Conservation (phyloP, 495 filamentous ascomycete species). For the Trichoderma parareesei region DNA sequence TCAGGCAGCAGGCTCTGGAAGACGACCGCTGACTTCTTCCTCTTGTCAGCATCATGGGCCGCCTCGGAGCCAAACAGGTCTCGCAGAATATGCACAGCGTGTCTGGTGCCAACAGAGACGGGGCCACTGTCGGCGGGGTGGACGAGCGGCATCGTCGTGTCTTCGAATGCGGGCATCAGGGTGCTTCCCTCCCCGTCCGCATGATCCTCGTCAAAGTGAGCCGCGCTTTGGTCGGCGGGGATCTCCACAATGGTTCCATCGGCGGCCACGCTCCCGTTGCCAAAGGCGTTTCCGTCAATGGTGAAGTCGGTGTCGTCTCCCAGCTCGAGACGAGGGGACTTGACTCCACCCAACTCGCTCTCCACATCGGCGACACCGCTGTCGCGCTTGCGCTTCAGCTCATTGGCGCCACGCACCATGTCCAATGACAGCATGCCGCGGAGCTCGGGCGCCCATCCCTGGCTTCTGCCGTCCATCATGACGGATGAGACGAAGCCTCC, state of each 20-base stretch:
- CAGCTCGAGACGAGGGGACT: slow-evolving; percentile 63
- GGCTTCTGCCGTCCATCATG: slow-evolving; percentile 67
- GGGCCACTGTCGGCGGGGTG: slow-evolving; percentile 75
- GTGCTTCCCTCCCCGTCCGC: slow-evolving; percentile 28
- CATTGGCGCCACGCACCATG: slow-evolving; percentile 63
- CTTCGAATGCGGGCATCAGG: slow-evolving; percentile 56
- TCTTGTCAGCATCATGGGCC: slow-evolving; percentile 49
- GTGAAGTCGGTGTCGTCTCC: slow-evolving; percentile 50
- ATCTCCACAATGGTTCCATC: slow-evolving; percentile 56
- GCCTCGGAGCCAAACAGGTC: slow-evolving; percentile 69
- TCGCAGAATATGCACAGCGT: slow-evolving; percentile 89
- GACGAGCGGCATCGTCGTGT: slow-evolving; percentile 62
- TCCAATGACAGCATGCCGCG: slow-evolving; percentile 77
- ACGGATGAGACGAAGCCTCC: slow-evolving; percentile 79
- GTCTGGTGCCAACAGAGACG: slow-evolving; percentile 82
- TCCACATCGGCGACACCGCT: slow-evolving; percentile 74
- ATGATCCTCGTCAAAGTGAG: slow-evolving; percentile 47
- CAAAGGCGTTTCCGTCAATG: slow-evolving; percentile 41
- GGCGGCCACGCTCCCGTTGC: slow-evolving; percentile 40
- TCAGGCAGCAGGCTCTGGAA: slow-evolving; percentile 92
- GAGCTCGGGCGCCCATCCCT: slow-evolving; percentile 84
- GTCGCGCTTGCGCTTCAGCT: slow-evolving; percentile 90
- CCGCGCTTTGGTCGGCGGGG: slow-evolving; percentile 49
- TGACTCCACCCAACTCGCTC: slow-evolving; percentile 48
- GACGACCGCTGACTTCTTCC: slow-evolving; percentile 67